A percentile compares a stretch with the other conserved stretches of the same genome.
These are phyloP conservation scores for Mycogone perniciosa DNA, from an alignment of 2,329 filamentous ascomycete genomes.

Conservation along the genomic window DNA sequence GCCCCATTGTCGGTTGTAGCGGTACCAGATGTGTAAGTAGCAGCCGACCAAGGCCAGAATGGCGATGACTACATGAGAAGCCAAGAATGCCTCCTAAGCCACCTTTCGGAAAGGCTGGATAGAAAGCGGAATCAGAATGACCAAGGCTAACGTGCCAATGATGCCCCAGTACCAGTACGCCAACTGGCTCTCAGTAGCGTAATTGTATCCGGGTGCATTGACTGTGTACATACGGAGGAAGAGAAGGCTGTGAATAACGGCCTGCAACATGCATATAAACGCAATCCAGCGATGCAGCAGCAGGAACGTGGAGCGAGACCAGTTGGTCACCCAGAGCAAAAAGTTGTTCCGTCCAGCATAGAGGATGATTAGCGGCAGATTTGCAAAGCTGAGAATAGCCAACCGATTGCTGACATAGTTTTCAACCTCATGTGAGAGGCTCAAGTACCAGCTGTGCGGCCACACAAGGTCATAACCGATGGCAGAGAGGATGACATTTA, in stretches of 20 bases:
- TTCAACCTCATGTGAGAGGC: constrained; percentile 22
- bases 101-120: constrained; percentile 30
- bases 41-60: constrained; percentile 35
- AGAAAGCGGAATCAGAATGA: constrained; percentile 27
- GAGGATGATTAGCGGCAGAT: constrained; percentile 36
- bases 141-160: constrained; percentile 31
- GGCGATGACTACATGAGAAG: constrained; percentile 35
- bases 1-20: constrained; percentile 33
- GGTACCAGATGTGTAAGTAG: constrained; percentile 35
- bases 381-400: constrained; percentile 34
- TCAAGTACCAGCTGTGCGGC: constrained; percentile 26
- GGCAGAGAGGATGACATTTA: constrained; percentile 32
- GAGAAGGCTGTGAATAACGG: constrained; percentile 39
- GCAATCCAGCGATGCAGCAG: constrained; percentile 45
- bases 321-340: constrained; percentile 41
- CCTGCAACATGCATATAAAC: constrained; percentile 37
- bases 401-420: constrained; percentile 34
- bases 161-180: constrained; percentile 41
- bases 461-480: constrained; percentile 22
- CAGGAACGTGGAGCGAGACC: constrained; percentile 42
- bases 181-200: constrained; percentile 20
- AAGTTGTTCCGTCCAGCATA: constrained; percentile 42
- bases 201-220: constrained; percentile 20
- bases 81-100: constrained; percentile 39
- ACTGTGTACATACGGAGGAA: constrained; percentile 25